Evolutionary conservation across 2,329 filamentous ascomycete genomes (phyloP), one percentile per base, ranked within the genome.

Genomic region (Fusarium subtropicale): DNA sequence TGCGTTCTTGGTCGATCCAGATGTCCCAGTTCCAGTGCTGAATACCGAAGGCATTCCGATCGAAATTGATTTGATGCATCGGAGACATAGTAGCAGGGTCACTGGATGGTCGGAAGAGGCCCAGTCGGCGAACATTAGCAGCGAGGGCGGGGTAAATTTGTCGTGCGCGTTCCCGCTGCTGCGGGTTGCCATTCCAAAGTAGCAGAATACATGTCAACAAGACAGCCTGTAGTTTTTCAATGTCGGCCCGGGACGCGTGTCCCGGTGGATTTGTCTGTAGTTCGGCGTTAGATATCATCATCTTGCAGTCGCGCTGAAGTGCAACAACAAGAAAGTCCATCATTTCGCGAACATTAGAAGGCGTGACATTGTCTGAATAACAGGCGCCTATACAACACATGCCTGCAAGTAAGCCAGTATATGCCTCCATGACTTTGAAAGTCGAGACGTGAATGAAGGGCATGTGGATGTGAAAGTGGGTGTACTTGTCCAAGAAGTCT

Each of bases 351-450:
- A 91, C 88, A 69, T 91, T 84, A 64, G 84, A 81, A 45, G 88
- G 79, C 30, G 83, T 81, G 65, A 91, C 80, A 64, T 84, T 84
- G 56, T 91, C 85, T 53, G 91, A 92, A 78, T 93, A 94, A 60
- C 92, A 91, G 41, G 91, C 91, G 38, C 91, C 91, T 72, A 92
- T 84, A 76, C 89, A 92, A 74, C 91, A 88, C 83, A 94, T 91
- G 65, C 86, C 85, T 63, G 91, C 84, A 51, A 92, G 81, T 64
- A 93, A 83, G 68, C 90, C 89, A 64, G 89, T 88, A 76, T 90
- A 89, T 47, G 88, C 87, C 66, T 89, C 85, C 65, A 86, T 82
- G 55, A 91, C 86, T 74, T 88, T 86, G 79, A 93, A 92, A 11
- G 90, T 91, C 36, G 90, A 86, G 76, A 91, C 85, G 75, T 94